Percentiles rank a stretch among this genome's conserved stretches.
phyloP scores from a whole-genome alignment of 108 stramenopile genomes.

The Nannochloropsis granulata region DNA sequence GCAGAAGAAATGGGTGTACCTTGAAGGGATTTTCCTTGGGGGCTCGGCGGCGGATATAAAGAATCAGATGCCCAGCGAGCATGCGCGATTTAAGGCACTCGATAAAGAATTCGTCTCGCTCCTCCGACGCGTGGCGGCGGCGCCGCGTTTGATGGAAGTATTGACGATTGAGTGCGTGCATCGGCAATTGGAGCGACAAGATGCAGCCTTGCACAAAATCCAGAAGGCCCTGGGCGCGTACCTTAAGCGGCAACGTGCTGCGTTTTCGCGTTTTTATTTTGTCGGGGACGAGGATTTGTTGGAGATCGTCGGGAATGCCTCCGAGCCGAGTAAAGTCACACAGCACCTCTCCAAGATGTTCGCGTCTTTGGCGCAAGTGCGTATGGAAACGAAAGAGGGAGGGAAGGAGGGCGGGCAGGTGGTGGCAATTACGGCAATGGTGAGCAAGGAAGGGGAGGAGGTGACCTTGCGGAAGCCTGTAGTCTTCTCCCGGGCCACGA shows the following conservation, averaged over 20 bases:
- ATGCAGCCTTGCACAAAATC: conserved; percentile 68
- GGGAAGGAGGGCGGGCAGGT: background rate
- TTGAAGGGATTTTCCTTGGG: conserved; percentile 81
- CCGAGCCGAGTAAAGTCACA: conserved; percentile 78
- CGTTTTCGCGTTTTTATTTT: conserved; percentile 94
- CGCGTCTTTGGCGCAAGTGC: conserved; percentile 56
- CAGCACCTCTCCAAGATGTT: conserved; percentile 96
- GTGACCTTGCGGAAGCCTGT: conserved; percentile 59
- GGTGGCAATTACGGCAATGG: conserved; percentile 44
- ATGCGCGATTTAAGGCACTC: conserved; percentile 84
- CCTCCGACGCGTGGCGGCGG: conserved; percentile 66
- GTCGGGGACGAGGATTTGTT: conserved; percentile 97
- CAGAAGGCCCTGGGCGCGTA: conserved; percentile 93
- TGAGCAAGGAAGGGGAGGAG: conserved; percentile 89
- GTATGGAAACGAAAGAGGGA: conserved; percentile 41
- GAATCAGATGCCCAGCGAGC: conserved; percentile 74
- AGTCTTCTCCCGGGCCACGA: conserved; percentile 35
- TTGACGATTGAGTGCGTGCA: conserved; percentile 78
- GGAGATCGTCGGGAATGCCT: conserved; percentile 85
- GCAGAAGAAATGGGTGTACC: conserved; percentile 90
- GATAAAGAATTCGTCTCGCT: conserved; percentile 80
- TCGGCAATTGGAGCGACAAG: conserved; percentile 70
- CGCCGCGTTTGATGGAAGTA: conserved; percentile 43
- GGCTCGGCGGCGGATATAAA: conserved; percentile 63
- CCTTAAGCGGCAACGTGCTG: conserved; percentile 79